A percentile compares a stretch with the other conserved stretches of the same genome.
Evolutionary conservation across 2,329 filamentous ascomycete species (phyloP).

Genomic region (Geosmithia flava): DNA sequence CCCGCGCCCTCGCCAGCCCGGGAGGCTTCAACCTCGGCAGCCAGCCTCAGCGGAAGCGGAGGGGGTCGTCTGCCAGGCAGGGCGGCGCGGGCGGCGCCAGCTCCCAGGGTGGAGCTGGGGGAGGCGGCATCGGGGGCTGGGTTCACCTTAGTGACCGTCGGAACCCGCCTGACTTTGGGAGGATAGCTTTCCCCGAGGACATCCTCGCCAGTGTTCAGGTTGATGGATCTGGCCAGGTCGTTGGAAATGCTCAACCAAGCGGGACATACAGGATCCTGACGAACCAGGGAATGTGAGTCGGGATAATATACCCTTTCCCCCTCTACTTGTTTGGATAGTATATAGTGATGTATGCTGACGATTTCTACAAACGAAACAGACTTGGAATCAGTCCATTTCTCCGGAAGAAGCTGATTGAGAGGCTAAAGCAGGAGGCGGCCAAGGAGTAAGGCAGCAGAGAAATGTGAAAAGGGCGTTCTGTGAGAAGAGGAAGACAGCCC

Average conservation of each 20-base stretch:
- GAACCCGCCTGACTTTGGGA: conserved; percentile 53
- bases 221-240: conserved; percentile 40
- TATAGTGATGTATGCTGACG: conserved; percentile 8
- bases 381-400: conserved; percentile 42
- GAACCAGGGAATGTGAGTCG: conserved; percentile 53
- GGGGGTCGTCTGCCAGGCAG: conserved; percentile 17
- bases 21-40: conserved; percentile 37
- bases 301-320: neutral
- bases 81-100: conserved; percentile 39
- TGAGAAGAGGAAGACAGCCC: neutral
- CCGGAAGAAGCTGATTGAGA: conserved; percentile 35
- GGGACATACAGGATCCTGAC: conserved; percentile 53
- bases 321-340: no score
- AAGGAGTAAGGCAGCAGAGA: conserved; percentile 6
- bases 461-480: neutral
- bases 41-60: conserved; percentile 22
- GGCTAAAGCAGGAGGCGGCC: conserved; percentile 33
- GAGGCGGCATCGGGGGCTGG: conserved; percentile 47
- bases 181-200: conserved; percentile 59
- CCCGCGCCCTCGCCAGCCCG: conserved; percentile 45
- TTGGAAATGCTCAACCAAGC: conserved; percentile 45
- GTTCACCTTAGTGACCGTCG: conserved; percentile 53
- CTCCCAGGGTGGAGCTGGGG: conserved; percentile 48
- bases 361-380: conserved; percentile 14
- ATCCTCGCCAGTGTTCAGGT: conserved; percentile 59